These are phyloP conservation scores for Pseudoperonospora humuli DNA, from an alignment of 352 stramenopile species.

Conservation along the genomic window DNA sequence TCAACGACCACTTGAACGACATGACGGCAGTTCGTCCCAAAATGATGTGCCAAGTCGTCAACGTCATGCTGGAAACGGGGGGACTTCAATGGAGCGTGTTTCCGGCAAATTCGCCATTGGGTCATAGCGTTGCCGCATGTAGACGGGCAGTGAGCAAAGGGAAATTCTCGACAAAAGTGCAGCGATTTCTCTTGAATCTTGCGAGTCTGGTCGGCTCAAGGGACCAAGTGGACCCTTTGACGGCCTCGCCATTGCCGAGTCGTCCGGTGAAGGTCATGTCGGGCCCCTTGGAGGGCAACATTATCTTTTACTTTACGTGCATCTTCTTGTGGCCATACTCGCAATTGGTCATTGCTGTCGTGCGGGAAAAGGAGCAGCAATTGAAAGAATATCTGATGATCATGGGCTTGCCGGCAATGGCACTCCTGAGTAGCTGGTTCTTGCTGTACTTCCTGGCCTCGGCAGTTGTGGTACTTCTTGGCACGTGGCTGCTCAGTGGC, in stretches of 20 bases:
- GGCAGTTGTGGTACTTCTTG: constrained; percentile 38
- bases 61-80: constrained; percentile 34
- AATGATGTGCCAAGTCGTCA: constrained; percentile 32
- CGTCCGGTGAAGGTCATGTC: constrained; percentile 36
- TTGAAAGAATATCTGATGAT: constrained; percentile 88
- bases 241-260: constrained; percentile 29
- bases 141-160: constrained; percentile 18
- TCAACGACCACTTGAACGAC: constrained; percentile 7
- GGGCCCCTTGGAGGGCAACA: constrained; percentile 44
- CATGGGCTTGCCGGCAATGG: constrained; percentile 70
- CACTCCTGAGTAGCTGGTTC: constrained; percentile 71
- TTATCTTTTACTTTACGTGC: constrained; percentile 67
- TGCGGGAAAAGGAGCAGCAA: constrained; percentile 87
- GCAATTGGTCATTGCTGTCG: constrained; percentile 75
- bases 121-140: constrained; percentile 24
- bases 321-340: constrained; percentile 84
- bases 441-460: constrained; percentile 67
- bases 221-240: constrained; percentile 40
- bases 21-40: no score
- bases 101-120: constrained; percentile 24
- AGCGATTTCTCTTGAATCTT: constrained; percentile 33
- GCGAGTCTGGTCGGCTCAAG: constrained; percentile 15
- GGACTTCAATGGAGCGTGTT: constrained; percentile 46
- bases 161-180: constrained; percentile 18
- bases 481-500: constrained; percentile 43